phyloP scores from a whole-genome alignment of 2,329 filamentous ascomycete species.

The Venturia nashicola region DNA sequence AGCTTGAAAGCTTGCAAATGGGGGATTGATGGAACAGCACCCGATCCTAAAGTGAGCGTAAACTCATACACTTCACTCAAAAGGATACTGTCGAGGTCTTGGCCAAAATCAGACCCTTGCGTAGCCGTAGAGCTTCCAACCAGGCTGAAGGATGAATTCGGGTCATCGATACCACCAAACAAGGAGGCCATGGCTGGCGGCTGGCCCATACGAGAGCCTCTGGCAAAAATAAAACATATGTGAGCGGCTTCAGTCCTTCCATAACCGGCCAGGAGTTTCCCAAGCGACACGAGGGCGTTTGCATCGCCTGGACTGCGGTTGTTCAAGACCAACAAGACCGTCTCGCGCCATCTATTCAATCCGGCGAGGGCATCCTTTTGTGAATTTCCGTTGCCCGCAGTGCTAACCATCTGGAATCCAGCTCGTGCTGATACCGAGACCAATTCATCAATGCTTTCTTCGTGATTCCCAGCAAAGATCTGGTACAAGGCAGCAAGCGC shows the following conservation, averaged over 20 bases:
- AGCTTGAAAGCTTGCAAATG: slow-evolving; percentile 88
- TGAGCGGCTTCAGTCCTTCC: slow-evolving; percentile 85
- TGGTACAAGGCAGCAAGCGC: slow-evolving; percentile 87
- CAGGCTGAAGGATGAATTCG: slow-evolving; percentile 64
- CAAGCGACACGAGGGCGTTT: slow-evolving; percentile 65
- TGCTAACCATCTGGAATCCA: slow-evolving; percentile 81
- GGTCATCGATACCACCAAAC: slow-evolving; percentile 76
- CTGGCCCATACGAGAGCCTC: not conserved
- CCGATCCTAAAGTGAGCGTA: slow-evolving; percentile 50
- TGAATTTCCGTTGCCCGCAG: slow-evolving; percentile 46
- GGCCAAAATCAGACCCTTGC: slow-evolving; percentile 57
- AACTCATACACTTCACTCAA: slow-evolving; percentile 97
- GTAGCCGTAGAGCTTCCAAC: slow-evolving; percentile 72
- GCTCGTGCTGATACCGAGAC: slow-evolving; percentile 87
- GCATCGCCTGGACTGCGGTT: slow-evolving; percentile 76
- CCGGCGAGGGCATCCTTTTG: slow-evolving; percentile 68
- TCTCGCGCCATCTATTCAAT: slow-evolving; percentile 89
- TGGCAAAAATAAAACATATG: slow-evolving; percentile 81
- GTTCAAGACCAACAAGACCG: slow-evolving; percentile 69
- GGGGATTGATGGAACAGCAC: slow-evolving; percentile 46
- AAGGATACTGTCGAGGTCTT: slow-evolving; percentile 75
- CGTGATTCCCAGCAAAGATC: slow-evolving; percentile 82
- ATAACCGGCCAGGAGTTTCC: slow-evolving; percentile 72
- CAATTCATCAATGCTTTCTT: slow-evolving; percentile 91
- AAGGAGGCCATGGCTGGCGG: slow-evolving; percentile 39